Evolutionary conservation across 176 grass and related monocot genomes (phyloP), one percentile per base, ranked within the genome.

Genomic region (Phoenix dactylifera): DNA sequence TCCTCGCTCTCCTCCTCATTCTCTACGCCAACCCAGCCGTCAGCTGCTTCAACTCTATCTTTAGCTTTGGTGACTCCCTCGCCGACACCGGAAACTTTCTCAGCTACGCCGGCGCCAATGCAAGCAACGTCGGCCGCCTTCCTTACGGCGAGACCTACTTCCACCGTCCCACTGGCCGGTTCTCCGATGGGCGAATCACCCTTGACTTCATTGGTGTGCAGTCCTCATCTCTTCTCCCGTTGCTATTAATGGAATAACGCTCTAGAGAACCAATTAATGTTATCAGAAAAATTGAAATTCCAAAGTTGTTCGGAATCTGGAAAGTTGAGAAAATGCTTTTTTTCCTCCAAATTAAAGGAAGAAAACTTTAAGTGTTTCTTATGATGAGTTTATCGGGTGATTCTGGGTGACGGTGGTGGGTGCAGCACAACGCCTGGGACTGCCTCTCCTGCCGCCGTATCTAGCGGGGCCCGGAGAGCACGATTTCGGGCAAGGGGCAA

Each of bases 61-160:
- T 54, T 16, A 26, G 17, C 24, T 54, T 67, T n/a, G 64, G 64
- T 17, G 19, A 67, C 64, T 67, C 64, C 4, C 51, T 67, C 64
- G 54, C 64, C 9, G 64, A 67, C 51, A 67, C 64, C 17, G 64
- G 64, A 55, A 67, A 67, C 26, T 22, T 32, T 3, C 15, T 55
- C 51, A 32, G 15, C 51, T 53, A 32, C 64, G 0, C 15, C 6
- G 63, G 63, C 15, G 50, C 10, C 10, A 16, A 25, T 1, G 15
- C 2, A 4, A 16, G 51, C 24, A 9, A 12, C 35, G 9, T 44
- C 35, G 18, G 16, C 64, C 24, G 7, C 1, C 51, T 32, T 5
- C 64, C 64, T 3, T 67, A 54, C 51, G 64, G 64, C 25, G 64
- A 67, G 51, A 67, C 64, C 1, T 67, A 55, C 51, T 67, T 67